phyloP scores from a whole-genome alignment of 2,329 filamentous ascomycete genomes.

The Lachnellula willkommii region DNA sequence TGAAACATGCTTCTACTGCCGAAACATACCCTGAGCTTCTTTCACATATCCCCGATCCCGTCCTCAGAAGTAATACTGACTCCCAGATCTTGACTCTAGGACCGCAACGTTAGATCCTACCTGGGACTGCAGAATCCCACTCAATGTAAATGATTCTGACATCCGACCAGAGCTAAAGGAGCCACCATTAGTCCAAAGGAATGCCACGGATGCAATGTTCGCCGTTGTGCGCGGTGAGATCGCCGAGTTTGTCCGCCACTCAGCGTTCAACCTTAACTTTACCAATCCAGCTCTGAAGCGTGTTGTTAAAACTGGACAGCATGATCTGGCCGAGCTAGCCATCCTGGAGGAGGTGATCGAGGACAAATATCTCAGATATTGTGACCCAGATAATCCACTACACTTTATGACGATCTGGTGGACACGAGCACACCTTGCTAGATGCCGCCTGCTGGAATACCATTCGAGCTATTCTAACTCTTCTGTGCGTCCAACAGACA shows the following conservation, averaged over 20 bases:
- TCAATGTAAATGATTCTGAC: constrained; percentile 59
- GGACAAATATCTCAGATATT: constrained; percentile 39
- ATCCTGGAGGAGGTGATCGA: constrained; percentile 37
- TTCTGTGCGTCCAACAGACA: constrained; percentile 11
- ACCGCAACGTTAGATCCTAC: constrained; percentile 34
- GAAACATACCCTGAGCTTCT: too few relatives aligned
- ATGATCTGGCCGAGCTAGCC: constrained; percentile 11
- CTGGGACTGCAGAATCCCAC: constrained; percentile 52
- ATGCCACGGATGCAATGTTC: constrained; percentile 57
- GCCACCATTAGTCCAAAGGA: constrained; percentile 42
- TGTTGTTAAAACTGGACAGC: constrained; percentile 13
- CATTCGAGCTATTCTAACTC: constrained; percentile 20
- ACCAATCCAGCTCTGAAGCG: constrained; percentile 18
- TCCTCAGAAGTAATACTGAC: too few relatives aligned
- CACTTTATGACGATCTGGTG: constrained; percentile 32
- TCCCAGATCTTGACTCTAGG: constrained; percentile 28
- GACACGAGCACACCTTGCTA: constrained; percentile 22
- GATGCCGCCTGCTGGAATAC: constrained; percentile 27
- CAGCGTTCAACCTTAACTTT: constrained; percentile 23
- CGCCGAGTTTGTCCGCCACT: constrained; percentile 37
- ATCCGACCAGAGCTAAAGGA: constrained; percentile 53
- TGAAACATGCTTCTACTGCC: too few relatives aligned
- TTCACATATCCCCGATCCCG: too few relatives aligned
- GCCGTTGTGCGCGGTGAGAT: constrained; percentile 52
- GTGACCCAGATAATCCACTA: constrained; percentile 36